Percentiles rank a stretch among this genome's conserved stretches.
These are phyloP conservation scores for Saitozyma podzolica DNA, from an alignment of 768 basidiomycete genomes.

Conservation along the genomic window DNA sequence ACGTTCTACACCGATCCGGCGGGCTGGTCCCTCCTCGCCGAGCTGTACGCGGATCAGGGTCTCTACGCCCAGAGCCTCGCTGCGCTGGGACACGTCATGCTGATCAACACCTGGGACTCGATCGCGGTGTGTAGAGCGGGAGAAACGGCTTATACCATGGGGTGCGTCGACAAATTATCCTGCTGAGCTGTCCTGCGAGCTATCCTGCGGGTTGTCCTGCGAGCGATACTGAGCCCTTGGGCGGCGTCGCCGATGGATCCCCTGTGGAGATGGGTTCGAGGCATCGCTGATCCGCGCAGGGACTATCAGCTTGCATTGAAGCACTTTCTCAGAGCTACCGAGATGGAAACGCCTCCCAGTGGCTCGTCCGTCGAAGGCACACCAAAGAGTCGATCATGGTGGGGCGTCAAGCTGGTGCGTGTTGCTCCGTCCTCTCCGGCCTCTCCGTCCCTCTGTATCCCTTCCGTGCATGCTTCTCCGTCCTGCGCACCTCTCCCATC, in stretches of 20 bases:
- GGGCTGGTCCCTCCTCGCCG: conserved; percentile 51
- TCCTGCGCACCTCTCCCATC: neutral
- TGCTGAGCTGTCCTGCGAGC: neutral
- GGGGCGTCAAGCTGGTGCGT: conserved; percentile 27
- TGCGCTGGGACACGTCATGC: conserved; percentile 40
- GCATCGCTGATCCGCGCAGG: conserved; percentile 19
- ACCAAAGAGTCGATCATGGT: conserved; percentile 43
- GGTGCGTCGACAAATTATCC: conserved; percentile 24
- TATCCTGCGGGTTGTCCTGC: too few species aligned
- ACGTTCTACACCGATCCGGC: conserved; percentile 52
- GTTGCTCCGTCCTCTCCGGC: neutral
- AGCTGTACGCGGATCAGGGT: conserved; percentile 47
- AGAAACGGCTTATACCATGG: conserved; percentile 41
- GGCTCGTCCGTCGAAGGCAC: conserved; percentile 1
- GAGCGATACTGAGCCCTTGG: neutral
- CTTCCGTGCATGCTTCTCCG: too few species aligned
- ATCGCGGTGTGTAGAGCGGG: conserved; percentile 33
- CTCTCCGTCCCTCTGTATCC: too few species aligned
- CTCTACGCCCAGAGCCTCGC: conserved; percentile 38
- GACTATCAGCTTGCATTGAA: conserved; percentile 45
- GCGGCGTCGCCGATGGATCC: neutral
- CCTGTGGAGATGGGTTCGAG: neutral
- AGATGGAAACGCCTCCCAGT: conserved; percentile 43
- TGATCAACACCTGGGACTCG: conserved; percentile 43
- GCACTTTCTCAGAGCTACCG: conserved; percentile 42